phyloP scores from a whole-genome alignment of 768 basidiomycete species.

The Tylopilus vinaceipallidus region DNA sequence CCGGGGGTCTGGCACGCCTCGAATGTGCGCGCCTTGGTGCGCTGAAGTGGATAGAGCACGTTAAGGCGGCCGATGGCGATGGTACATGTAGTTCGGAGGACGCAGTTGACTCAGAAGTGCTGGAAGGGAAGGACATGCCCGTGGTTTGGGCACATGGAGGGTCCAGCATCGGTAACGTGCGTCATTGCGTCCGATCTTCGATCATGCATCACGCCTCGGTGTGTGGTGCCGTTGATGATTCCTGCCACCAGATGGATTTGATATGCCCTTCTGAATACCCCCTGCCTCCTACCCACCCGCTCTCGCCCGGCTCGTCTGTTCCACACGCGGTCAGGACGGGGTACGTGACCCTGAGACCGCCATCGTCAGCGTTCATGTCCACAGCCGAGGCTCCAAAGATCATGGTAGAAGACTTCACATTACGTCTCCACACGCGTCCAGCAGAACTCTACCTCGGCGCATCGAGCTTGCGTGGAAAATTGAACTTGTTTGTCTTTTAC shows the following conservation, averaged over 20 bases:
- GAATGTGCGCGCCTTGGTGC: conserved; percentile 5
- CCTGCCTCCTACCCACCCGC: conserved; percentile 19
- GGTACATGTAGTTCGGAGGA: background rate
- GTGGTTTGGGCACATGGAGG: conserved; percentile 16
- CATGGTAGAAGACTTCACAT: conserved; percentile 1
- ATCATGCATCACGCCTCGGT: too few relatives aligned
- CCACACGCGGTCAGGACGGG: conserved; percentile 15
- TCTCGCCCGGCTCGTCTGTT: conserved; percentile 21
- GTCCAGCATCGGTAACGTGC: conserved; percentile 31
- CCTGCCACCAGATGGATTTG: conserved; percentile 30
- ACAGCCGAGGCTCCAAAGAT: conserved; percentile 19
- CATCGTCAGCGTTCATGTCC: too few relatives aligned
- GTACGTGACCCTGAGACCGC: too few relatives aligned
- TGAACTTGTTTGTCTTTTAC: conserved; percentile 36
- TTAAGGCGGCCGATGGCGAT: background rate
- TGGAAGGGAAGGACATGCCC: conserved; percentile 7
- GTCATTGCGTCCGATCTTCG: too few relatives aligned
- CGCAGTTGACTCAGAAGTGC: background rate
- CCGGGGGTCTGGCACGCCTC: conserved; percentile 4
- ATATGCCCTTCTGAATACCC: conserved; percentile 39
- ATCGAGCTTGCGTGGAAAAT: conserved; percentile 28
- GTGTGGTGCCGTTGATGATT: too few relatives aligned
- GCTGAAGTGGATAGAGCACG: conserved; percentile 24
- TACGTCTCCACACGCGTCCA: conserved; percentile 42
- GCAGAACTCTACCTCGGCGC: conserved; percentile 45